Conservation (phyloP, 306 rosid genomes). For the Cyamopsis tetragonoloba region DNA sequence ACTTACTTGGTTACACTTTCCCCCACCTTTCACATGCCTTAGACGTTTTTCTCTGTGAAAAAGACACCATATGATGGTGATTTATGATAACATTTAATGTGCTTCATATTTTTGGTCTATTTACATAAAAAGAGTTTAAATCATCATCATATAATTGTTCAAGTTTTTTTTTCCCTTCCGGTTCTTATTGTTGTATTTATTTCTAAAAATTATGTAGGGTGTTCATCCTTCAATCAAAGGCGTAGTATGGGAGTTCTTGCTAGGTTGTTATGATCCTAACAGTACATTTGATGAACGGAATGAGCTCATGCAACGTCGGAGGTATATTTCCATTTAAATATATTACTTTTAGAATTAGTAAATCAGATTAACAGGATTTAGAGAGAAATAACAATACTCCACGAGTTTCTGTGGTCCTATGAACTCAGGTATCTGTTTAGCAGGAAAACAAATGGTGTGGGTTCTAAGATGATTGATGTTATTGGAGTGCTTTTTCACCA, state of each 20-base stretch:
- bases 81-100: not conserved
- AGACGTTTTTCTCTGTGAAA: not conserved
- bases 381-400: not conserved
- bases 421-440: not conserved
- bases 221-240: conserved; percentile 95
- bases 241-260: conserved; percentile 90
- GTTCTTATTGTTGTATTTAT: not conserved
- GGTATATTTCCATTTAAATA: conserved; percentile 43
- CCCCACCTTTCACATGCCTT: not conserved
- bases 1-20: not conserved
- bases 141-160: not conserved
- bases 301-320: conserved; percentile 59
- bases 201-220: conserved; percentile 53
- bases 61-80: conserved; percentile 15
- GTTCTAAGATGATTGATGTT: conserved; percentile 18
- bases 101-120: conserved; percentile 15
- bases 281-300: conserved; percentile 79
- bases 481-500: not conserved
- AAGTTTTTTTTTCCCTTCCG: conserved; percentile 9
- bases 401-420: not conserved
- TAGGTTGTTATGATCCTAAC: conserved; percentile 86
- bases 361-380: not conserved
- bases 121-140: not conserved
- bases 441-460: not conserved
- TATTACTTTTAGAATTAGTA: conserved; percentile 7